phyloP scores from a whole-genome alignment of 1,284 basidiomycete genomes.

The Athelia psychrophila region DNA sequence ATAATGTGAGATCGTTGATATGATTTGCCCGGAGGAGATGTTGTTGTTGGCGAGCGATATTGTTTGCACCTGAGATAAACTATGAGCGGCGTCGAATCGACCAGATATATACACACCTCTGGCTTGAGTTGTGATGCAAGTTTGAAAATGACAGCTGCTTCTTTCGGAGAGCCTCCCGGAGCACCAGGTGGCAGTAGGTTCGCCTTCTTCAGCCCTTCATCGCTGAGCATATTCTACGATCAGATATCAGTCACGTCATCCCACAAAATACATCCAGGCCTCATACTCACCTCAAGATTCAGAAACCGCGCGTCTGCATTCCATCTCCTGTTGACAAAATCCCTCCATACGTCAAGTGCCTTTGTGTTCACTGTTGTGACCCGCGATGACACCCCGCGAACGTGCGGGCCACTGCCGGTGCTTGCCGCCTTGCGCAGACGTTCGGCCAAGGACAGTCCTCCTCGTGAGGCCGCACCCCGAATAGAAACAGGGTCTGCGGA shows the following conservation, averaged over 20 bases:
- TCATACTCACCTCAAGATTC: slow-evolving; percentile 73
- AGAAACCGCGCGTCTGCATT: slow-evolving; percentile 67
- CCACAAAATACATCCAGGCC: too few species aligned
- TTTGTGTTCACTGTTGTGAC: slow-evolving; percentile 25
- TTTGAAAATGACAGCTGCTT: slow-evolving; percentile 84
- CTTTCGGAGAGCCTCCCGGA: slow-evolving; percentile 53
- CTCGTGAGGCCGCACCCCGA: slow-evolving; percentile 22
- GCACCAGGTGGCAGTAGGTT: slow-evolving; percentile 67
- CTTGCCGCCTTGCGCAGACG: slow-evolving; percentile 21
- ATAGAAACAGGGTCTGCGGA: slow-evolving; percentile 27
- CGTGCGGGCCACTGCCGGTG: slow-evolving; percentile 6
- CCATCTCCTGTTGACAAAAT: slow-evolving; percentile 69
- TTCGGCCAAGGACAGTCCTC: slow-evolving; percentile 9
- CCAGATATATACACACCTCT: slow-evolving; percentile 41
- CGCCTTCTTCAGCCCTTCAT: slow-evolving; percentile 67
- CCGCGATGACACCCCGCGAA: slow-evolving; percentile 15
- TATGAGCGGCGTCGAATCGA: slow-evolving; percentile 5
- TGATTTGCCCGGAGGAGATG: slow-evolving; percentile 41
- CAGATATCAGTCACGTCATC: slow-evolving; percentile 7
- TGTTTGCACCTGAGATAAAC: slow-evolving; percentile 56
- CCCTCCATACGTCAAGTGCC: slow-evolving; percentile 62
- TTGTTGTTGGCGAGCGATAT: slow-evolving; percentile 71
- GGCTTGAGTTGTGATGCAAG: slow-evolving; percentile 77
- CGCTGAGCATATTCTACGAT: slow-evolving; percentile 57
- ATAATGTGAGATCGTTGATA: slow-evolving; percentile 61